phyloP scores from a whole-genome alignment of 331 rosid genomes.

The Erythrophleum ivorense region DNA sequence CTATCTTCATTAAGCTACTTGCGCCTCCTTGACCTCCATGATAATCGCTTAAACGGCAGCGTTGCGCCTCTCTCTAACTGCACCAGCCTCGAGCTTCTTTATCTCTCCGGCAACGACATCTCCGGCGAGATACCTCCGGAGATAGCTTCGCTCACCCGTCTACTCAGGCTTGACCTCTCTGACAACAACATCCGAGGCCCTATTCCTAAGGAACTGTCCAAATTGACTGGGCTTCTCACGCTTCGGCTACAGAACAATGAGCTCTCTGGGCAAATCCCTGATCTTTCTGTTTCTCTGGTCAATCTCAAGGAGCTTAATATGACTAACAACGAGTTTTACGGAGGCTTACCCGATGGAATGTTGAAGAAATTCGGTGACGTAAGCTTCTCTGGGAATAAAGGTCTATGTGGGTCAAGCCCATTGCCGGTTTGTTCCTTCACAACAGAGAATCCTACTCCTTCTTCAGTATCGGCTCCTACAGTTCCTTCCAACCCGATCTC shows the following conservation, averaged over 20 bases:
- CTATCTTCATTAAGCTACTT: constrained; percentile 75
- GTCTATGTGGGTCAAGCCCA: constrained; percentile 73
- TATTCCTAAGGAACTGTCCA: constrained; percentile 51
- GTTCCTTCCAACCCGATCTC: constrained; percentile 88
- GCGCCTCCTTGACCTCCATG: constrained; percentile 84
- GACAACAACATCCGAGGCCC: constrained; percentile 79
- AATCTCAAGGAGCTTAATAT: constrained; percentile 71
- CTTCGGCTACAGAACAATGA: constrained; percentile 81
- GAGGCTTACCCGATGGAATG: constrained; percentile 64
- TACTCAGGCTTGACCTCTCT: constrained; percentile 88
- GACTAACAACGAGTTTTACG: constrained; percentile 79
- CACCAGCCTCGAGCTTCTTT: constrained; percentile 75
- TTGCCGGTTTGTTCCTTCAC: constrained; percentile 67
- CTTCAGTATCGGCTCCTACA: constrained; percentile 46
- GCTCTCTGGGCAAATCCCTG: constrained; percentile 73
- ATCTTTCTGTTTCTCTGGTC: constrained; percentile 58
- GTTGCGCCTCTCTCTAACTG: constrained; percentile 62
- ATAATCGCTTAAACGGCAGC: constrained; percentile 80
- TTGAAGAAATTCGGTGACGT: constrained; percentile 60
- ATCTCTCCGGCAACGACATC: constrained; percentile 85
- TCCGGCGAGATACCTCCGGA: constrained; percentile 74
- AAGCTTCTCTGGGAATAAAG: constrained; percentile 85
- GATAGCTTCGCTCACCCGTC: constrained; percentile 49
- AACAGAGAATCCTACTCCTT: constrained; percentile 32
- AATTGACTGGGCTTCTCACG: constrained; percentile 64